Evolutionary conservation across 2,329 filamentous ascomycete genomes (phyloP).

Genomic region (Sarocladium oryzae): DNA sequence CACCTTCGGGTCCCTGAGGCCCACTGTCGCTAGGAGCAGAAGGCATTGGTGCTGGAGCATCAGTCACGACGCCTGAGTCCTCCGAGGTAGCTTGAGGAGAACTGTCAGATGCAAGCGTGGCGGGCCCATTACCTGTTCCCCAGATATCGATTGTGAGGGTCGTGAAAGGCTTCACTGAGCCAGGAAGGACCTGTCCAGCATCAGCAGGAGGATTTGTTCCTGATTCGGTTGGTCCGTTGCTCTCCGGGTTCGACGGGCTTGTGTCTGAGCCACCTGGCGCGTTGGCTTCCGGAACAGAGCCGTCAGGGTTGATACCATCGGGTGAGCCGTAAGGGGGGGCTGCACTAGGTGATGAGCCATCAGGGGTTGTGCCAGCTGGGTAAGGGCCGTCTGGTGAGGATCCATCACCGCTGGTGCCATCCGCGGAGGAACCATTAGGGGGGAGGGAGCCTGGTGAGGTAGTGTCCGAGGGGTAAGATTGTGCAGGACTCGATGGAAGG

Average conservation of each 20-base stretch:
- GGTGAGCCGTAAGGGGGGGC: not conserved
- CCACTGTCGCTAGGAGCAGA: not conserved
- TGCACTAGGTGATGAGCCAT: conserved; percentile 9
- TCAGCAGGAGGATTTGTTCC: not conserved
- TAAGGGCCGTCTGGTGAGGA: not conserved
- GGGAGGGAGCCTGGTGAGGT: not conserved
- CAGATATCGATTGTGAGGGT: conserved; percentile 30
- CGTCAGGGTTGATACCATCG: not conserved
- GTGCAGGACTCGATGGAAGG: conserved; percentile 25
- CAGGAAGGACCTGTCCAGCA: conserved; percentile 2
- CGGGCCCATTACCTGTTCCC: conserved; percentile 15
- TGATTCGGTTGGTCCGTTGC: not conserved
- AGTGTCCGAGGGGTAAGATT: conserved; percentile 9
- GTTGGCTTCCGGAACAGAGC: not conserved
- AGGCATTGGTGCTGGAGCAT: not conserved
- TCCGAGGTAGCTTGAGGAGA: conserved; percentile 8
- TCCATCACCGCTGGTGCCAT: too few relatives aligned
- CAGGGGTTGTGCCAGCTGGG: conserved; percentile 11
- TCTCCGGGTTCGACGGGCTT: not conserved
- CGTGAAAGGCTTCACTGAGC: conserved; percentile 24
- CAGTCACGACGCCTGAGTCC: not conserved
- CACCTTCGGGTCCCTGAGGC: not conserved
- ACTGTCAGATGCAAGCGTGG: conserved; percentile 8
- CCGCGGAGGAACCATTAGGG: too few relatives aligned
- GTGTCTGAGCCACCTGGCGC: not conserved